phyloP scores from a whole-genome alignment of 371 early-diverging fungal species.

The Mortierella sp. region DNA sequence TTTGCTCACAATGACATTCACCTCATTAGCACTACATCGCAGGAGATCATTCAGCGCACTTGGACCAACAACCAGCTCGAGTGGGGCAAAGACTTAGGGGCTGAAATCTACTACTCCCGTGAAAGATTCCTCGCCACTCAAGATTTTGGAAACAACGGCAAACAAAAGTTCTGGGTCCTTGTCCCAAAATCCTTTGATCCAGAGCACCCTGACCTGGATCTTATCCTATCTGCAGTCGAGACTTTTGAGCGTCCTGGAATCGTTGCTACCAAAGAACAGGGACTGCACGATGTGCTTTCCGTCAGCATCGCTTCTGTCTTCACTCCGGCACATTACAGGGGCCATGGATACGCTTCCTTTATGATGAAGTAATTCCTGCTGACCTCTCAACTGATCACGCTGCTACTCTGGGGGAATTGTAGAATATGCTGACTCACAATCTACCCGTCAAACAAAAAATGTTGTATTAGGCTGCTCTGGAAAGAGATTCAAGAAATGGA shows the following conservation, averaged over 20 bases:
- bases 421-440: neutral
- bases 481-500: slow-evolving; percentile 31
- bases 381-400: neutral
- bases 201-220: slow-evolving; percentile 21
- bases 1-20: slow-evolving; percentile 31
- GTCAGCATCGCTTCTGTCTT: slow-evolving; percentile 60
- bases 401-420: neutral
- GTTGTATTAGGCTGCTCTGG: slow-evolving; percentile 32
- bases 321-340: slow-evolving; percentile 46
- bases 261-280: slow-evolving; percentile 18
- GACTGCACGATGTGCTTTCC: slow-evolving; percentile 32
- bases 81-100: slow-evolving; percentile 51
- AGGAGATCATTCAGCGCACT: slow-evolving; percentile 41
- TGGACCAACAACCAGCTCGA: slow-evolving; percentile 47
- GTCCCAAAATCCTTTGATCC: slow-evolving; percentile 49
- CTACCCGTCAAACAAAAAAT: neutral
- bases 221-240: slow-evolving; percentile 47
- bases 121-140: slow-evolving; percentile 39
- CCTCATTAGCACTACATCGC: slow-evolving; percentile 22
- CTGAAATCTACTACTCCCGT: slow-evolving; percentile 49
- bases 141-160: slow-evolving; percentile 34
- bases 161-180: slow-evolving; percentile 54
- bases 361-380: slow-evolving; percentile 45
- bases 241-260: slow-evolving; percentile 54
- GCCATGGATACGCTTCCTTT: slow-evolving; percentile 55